A percentile compares a stretch with the other conserved stretches of the same genome.
These are phyloP conservation scores for Globisporangium spiculum DNA, from an alignment of 352 stramenopile genomes.

Conservation along the genomic window DNA sequence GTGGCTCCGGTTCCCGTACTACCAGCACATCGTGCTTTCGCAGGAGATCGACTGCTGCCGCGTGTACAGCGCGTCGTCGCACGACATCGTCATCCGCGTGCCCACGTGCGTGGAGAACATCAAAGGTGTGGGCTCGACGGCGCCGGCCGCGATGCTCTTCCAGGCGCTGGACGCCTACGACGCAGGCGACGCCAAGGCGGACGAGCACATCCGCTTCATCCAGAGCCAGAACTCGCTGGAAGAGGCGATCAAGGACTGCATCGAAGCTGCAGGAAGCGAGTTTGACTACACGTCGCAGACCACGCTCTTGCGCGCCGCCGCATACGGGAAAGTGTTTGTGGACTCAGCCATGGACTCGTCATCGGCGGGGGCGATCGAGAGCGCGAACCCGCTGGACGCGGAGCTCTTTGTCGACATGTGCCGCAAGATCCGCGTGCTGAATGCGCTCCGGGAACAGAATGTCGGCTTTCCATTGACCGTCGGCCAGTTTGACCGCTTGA, in stretches of 20 bases:
- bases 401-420: slow-evolving; percentile 89
- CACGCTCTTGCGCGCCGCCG: slow-evolving; percentile 74
- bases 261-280: slow-evolving; percentile 82
- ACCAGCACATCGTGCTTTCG: slow-evolving; percentile 65
- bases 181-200: slow-evolving; percentile 81
- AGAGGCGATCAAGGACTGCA: slow-evolving; percentile 85
- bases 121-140: slow-evolving; percentile 83
- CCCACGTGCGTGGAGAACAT: slow-evolving; percentile 84
- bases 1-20: slow-evolving; percentile 83
- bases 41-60: slow-evolving; percentile 73
- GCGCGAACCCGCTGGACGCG: slow-evolving; percentile 43
- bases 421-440: slow-evolving; percentile 88
- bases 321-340: slow-evolving; percentile 89
- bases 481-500: slow-evolving; percentile 79
- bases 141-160: slow-evolving; percentile 87
- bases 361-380: slow-evolving; percentile 19
- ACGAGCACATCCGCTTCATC: slow-evolving; percentile 90
- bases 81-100: slow-evolving; percentile 88
- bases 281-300: slow-evolving; percentile 85
- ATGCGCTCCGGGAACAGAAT: slow-evolving; percentile 77
- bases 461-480: slow-evolving; percentile 83
- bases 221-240: slow-evolving; percentile 74
- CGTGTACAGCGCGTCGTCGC: slow-evolving; percentile 61
- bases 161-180: slow-evolving; percentile 89
- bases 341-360: slow-evolving; percentile 57